Base-by-base conservation (phyloP, 371 early-diverging fungal genomes). In the Mucor velutinosus region DNA sequence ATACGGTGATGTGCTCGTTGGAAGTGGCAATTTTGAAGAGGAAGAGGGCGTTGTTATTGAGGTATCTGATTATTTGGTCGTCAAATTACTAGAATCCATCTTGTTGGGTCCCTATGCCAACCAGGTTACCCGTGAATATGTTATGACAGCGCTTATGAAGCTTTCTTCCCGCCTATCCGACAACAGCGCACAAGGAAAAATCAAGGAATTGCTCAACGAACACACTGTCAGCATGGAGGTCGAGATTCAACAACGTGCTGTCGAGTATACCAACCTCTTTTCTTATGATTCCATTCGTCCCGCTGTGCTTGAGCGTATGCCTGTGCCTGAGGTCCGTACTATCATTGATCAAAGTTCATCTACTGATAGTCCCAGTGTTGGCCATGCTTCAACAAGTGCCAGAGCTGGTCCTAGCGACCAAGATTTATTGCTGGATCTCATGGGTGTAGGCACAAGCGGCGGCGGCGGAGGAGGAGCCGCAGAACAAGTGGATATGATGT, bases 191-290 rank as follows among this genome's bases (percentile, higher is more conserved):
- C 73, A 70, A 39, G 58, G 39, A 55, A 72, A 73, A 15, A 88
- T 94, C 63, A 88, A 85, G 66, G 69, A 79, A 12, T 65, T 93
- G 12, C 75, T 98, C 37, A 76, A 73, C 4, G 68, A 81, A 56
- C 89, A 91, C 72, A 82, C 81, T n/a, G 83, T 84, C 8, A 90
- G 92, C 62, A 86, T 90, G 70, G 94, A 95, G 69, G 88, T 94
- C 0, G 99, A 98, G 79, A 89, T 96, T 55, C 98, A 99, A 76
- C 93, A 95, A 73, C 92, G 99, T 62, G 93, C 95, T 1, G 92
- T 94, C 10, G 98, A 99, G 79, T 97, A 89, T 74, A 86, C 85
- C 39, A 88, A 90, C 51, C 82, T 98, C 11, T 90, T 95, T 62
- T 90, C 90, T 25, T 86, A 90, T 51, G 90, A 90, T 29, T 73